These are phyloP conservation scores for Paxillus rubicundulus DNA, from an alignment of 768 basidiomycete species.

Conservation along the genomic window DNA sequence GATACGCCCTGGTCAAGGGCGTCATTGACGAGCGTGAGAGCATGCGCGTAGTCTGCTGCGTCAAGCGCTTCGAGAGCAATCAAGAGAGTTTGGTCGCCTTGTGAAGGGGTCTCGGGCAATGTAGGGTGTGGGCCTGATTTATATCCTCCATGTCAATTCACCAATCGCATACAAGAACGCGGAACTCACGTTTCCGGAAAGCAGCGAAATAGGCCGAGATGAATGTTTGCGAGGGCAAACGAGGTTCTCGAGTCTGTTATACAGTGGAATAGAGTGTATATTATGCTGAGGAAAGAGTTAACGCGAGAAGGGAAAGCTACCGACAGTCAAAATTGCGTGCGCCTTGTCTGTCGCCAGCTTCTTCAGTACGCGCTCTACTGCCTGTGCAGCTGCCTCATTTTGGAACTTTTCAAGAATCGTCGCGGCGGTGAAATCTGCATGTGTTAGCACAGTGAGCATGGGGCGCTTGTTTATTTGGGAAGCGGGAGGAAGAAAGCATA, in stretches of 20 bases:
- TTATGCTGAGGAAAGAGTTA: neutral
- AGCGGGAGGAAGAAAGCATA: too few species aligned
- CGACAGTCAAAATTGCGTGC: conserved; percentile 64
- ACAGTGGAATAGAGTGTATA: neutral
- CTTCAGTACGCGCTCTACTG: conserved; percentile 93
- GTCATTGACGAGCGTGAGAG: conserved; percentile 77
- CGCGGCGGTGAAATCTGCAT: conserved; percentile 88
- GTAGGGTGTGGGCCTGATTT: conserved; percentile 58
- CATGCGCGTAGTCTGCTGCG: conserved; percentile 81
- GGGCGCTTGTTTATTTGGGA: too few species aligned
- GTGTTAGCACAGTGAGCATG: neutral
- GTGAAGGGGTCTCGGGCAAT: conserved; percentile 70
- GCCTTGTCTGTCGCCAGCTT: conserved; percentile 73
- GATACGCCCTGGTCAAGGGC: conserved; percentile 85
- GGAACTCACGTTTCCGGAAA: conserved; percentile 76
- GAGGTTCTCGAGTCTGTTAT: conserved; percentile 61
- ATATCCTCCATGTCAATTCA: conserved; percentile 1
- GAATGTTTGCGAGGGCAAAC: conserved; percentile 87
- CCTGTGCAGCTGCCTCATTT: conserved; percentile 70
- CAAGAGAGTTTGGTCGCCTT: conserved; percentile 80
- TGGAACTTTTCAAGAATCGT: conserved; percentile 94
- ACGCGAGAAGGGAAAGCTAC: conserved; percentile 14
- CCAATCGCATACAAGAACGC: neutral
- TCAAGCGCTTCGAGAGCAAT: conserved; percentile 81
- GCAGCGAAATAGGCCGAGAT: conserved; percentile 95